These are phyloP conservation scores for Geotrichum klebahnii DNA, from an alignment of 1,139 yeast species.

Conservation along the genomic window DNA sequence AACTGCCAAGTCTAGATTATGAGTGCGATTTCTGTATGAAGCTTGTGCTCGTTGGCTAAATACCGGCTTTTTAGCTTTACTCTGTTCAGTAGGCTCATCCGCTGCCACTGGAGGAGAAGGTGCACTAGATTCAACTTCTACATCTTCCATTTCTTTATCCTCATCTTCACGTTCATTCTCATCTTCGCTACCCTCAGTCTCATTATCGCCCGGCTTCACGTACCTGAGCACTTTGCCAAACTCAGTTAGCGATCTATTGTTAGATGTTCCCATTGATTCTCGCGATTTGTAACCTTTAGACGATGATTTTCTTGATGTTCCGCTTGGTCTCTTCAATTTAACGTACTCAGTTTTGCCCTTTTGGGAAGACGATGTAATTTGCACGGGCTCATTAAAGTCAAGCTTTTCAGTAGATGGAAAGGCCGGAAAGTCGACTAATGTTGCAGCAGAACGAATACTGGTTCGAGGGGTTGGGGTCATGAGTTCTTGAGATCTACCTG, in stretches of 20 bases:
- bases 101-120: too few relatives aligned
- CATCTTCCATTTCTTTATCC: constrained; percentile 18
- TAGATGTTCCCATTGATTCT: background rate
- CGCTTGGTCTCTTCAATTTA: too few relatives aligned
- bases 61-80: too few relatives aligned
- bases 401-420: too few relatives aligned
- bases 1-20: constrained; percentile 16
- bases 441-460: too few relatives aligned
- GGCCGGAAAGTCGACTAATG: too few relatives aligned
- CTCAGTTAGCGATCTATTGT: background rate
- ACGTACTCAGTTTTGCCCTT: too few relatives aligned
- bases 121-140: constrained; percentile 25
- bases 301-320: background rate
- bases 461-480: too few relatives aligned
- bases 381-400: too few relatives aligned
- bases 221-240: constrained; percentile 12
- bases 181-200: background rate
- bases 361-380: too few relatives aligned
- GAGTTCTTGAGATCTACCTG: too few relatives aligned
- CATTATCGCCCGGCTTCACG: background rate
- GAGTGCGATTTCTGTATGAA: constrained; percentile 9
- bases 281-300: background rate
- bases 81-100: too few relatives aligned
- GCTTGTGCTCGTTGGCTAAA: constrained; percentile 10
- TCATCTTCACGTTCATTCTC: background rate